Percentiles rank a stretch among this genome's conserved stretches.
Evolutionary conservation across 1,139 yeast genomes (phyloP).

Genomic region (Trichomonascaceae sp.): DNA sequence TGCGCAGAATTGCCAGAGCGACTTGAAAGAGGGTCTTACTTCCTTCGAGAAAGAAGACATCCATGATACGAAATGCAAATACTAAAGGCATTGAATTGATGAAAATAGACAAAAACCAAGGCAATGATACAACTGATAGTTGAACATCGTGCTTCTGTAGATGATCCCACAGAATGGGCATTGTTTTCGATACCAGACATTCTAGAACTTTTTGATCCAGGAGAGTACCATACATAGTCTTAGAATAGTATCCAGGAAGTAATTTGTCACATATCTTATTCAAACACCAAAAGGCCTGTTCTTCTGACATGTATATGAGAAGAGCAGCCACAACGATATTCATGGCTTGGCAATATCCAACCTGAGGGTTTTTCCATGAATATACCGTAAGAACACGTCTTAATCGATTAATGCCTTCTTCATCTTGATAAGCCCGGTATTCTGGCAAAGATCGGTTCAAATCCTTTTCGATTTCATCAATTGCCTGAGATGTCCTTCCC

Average conservation of each 20-base stretch:
- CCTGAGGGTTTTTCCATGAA: conserved; percentile 95
- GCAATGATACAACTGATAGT: conserved; percentile 86
- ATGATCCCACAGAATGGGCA: conserved; percentile 87
- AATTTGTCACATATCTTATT: conserved; percentile 75
- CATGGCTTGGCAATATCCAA: conserved; percentile 99
- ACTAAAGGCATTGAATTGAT: conserved; percentile 92
- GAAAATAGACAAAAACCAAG: conserved; percentile 92
- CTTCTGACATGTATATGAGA: conserved; percentile 90
- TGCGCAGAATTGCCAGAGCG: conserved; percentile 77
- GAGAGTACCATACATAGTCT: conserved; percentile 95
- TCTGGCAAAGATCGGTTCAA: conserved; percentile 91
- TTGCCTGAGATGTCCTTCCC: conserved; percentile 68
- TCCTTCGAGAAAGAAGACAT: conserved; percentile 87
- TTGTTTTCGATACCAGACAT: conserved; percentile 76
- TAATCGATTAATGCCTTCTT: conserved; percentile 77
- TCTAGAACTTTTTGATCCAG: conserved; percentile 93
- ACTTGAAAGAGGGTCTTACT: conserved; percentile 87
- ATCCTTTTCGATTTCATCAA: conserved; percentile 96
- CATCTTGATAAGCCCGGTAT: conserved; percentile 84
- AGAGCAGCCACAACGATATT: conserved; percentile 94
- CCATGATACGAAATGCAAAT: conserved; percentile 86
- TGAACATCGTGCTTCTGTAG: conserved; percentile 77
- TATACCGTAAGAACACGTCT: conserved; percentile 88
- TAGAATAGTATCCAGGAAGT: conserved; percentile 94
- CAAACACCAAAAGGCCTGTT: conserved; percentile 94